Evolutionary conservation across 2,329 filamentous ascomycete genomes (phyloP), one percentile per base, ranked within the genome.

Genomic region (Stagonosporopsis vannaccii): DNA sequence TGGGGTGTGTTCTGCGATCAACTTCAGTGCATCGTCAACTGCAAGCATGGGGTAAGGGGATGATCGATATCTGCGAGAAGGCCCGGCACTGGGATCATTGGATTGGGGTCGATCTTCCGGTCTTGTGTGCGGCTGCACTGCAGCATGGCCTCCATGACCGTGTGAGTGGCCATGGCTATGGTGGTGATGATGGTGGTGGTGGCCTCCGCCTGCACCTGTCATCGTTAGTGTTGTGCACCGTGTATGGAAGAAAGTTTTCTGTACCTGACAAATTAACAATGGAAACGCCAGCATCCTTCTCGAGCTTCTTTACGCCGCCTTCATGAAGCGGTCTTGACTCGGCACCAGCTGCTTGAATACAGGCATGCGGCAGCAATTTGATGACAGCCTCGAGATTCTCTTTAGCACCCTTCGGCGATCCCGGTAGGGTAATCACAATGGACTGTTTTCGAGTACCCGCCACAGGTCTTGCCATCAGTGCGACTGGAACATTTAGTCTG

Each of bases 281-380:
- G 44, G 78, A 63, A 3, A 75, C 51, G 0, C 91, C 91, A 13
- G 92, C 92, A 4, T 97, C 92, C 12, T 86, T 81, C 74, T 98
- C 95, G 0, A 98, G 83, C 70, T 90, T 92, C 78, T 90, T 87
- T 0, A 94, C 81, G 0, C 95, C 94, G 2, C 92, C 92, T 0
- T 83, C 81, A 74, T 99, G 95, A 5, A 97, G 78, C 0, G 80
- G 75, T 64, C 95, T 85, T 0, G 95, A 98, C 70, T 96, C 87
- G 13, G 86, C 87, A 1, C 94, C 95, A 0, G 90, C 87, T 25
- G 91, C 90, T 79, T 98, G 94, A 7, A 90, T 79, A 65, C 95
- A 99, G n/a, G 95, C 95, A 77, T 99, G 95, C 0, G 94, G 93
- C 6, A 99, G 79, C n/a, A 94, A 87, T 72, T 92, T 96, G 59